Base-by-base conservation (phyloP, 1,284 basidiomycete species). In the Marasmius fiardii region DNA sequence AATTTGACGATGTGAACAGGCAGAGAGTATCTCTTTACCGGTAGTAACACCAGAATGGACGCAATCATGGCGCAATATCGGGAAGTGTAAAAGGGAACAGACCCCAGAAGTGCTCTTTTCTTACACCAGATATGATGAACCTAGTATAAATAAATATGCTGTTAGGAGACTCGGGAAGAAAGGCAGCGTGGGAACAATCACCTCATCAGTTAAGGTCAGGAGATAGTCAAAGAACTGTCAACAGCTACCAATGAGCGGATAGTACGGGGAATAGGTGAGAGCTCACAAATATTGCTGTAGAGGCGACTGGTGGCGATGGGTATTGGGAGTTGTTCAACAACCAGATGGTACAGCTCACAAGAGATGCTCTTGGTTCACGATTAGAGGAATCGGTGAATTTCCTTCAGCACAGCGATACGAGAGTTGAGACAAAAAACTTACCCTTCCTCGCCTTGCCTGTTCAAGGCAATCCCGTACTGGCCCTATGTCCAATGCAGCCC, bases 151-250 rank as follows among this genome's bases (percentile, higher is more conserved):
- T 12, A 24, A 37, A 20, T 18, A 51, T 12, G 41, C 2, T 45
- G 12, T 14, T 23, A 11, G 7, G 44, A 24, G 18, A 35, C 23
- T 16, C 20, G 16, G 45, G 28, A 24, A 5, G 2, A 24, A 39
- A 28, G 18, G 21, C 18, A 12, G 4, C 26, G 16, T 21, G 21
- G 35, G 11, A 28, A 21, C 7, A 21, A 35, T 43, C 49, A 51
- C 63, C 55, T 64, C 63, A 48, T 60, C 59, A 37, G 37, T 49
- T 24, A 61, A 54, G 12, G 63, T 64, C 24, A 64, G 35, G 20
- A 48, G 39, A 52, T 63, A 64, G 23, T 64, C 63, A 44, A 58
- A 64, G 23, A 64, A 28, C 61, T 64, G 39, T 1, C 18, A 7
- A 31, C 2, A 49, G 24, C 18, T 4, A 11, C 1, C n/a, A 28